A percentile compares a stretch with the other conserved stretches of the same genome.
phyloP scores from a whole-genome alignment of 352 stramenopile genomes.

The Plasmopara muralis region DNA sequence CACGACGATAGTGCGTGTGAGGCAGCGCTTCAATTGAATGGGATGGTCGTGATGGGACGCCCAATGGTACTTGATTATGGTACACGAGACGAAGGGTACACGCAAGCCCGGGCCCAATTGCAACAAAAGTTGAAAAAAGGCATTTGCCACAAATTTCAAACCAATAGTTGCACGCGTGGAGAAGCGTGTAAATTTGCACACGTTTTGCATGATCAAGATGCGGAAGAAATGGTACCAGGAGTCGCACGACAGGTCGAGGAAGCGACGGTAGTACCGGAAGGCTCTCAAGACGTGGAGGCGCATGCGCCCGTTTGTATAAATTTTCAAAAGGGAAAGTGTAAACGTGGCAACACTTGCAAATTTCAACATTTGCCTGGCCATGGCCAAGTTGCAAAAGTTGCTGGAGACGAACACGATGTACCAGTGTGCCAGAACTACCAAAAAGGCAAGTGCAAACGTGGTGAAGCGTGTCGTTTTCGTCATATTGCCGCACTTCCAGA shows the following conservation, averaged over 20 bases:
- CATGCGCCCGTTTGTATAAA: constrained; percentile 66
- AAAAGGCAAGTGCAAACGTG: constrained; percentile 67
- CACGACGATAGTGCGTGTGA: constrained; percentile 85
- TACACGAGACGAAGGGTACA: constrained; percentile 53
- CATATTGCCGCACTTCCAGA: constrained; percentile 31
- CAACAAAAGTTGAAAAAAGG: constrained; percentile 75
- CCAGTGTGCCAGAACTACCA: constrained; percentile 61
- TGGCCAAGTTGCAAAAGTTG: not conserved
- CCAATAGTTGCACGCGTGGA: constrained; percentile 47
- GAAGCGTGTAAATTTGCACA: constrained; percentile 72
- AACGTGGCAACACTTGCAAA: constrained; percentile 47
- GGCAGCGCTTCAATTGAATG: constrained; percentile 71
- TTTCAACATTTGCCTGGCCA: constrained; percentile 45
- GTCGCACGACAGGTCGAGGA: constrained; percentile 26
- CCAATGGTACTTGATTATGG: constrained; percentile 83
- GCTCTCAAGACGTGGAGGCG: constrained; percentile 10
- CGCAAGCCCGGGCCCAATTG: constrained; percentile 62
- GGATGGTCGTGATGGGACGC: constrained; percentile 76
- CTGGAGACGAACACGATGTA: constrained; percentile 10
- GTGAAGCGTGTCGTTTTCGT: constrained; percentile 48
- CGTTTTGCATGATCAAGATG: constrained; percentile 51
- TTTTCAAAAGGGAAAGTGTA: constrained; percentile 71
- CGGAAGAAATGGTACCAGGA: constrained; percentile 36
- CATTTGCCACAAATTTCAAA: constrained; percentile 68
- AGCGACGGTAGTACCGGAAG: constrained; percentile 16